Percentiles rank a stretch among this genome's conserved stretches.
phyloP scores from a whole-genome alignment of 192 early-diverging fungal species.

The Radiomyces spectabilis region DNA sequence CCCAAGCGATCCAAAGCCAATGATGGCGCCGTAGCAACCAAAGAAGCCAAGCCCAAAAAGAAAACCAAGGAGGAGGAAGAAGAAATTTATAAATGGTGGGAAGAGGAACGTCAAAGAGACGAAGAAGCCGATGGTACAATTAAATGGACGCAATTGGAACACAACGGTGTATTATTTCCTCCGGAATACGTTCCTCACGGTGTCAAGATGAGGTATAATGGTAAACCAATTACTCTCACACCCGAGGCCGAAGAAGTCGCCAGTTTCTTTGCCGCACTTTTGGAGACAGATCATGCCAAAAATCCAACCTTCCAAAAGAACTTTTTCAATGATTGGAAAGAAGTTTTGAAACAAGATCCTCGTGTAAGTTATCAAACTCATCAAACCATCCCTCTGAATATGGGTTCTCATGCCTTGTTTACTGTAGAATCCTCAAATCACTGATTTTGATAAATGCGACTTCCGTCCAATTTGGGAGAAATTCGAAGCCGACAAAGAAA shows the following conservation, averaged over 20 bases:
- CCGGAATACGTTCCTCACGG: constrained; percentile 87
- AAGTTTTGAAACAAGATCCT: constrained; percentile 53
- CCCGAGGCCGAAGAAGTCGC: constrained; percentile 92
- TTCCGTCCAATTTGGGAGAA: constrained; percentile 81
- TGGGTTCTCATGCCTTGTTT: constrained; percentile 2
- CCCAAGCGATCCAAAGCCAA: too few species aligned
- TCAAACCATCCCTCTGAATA: neutral
- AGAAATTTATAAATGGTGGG: constrained; percentile 69
- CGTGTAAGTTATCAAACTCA: constrained; percentile 32
- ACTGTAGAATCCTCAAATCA: constrained; percentile 58
- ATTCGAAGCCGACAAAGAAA: constrained; percentile 67
- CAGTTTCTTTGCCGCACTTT: constrained; percentile 82
- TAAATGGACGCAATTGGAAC: constrained; percentile 85
- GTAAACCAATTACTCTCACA: constrained; percentile 51
- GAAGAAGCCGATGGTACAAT: constrained; percentile 42
- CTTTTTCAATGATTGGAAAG: constrained; percentile 87
- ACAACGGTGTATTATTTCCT: constrained; percentile 86
- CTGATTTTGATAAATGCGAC: constrained; percentile 77
- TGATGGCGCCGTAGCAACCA: constrained; percentile 8
- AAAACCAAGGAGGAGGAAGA: constrained; percentile 43
- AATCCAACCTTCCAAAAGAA: constrained; percentile 84
- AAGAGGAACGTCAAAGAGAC: constrained; percentile 46
- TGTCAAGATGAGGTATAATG: constrained; percentile 82
- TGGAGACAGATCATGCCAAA: constrained; percentile 77
- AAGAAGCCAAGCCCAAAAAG: constrained; percentile 21